Evolutionary conservation across 768 basidiomycete genomes (phyloP).

Genomic region (Podaxis sp.): DNA sequence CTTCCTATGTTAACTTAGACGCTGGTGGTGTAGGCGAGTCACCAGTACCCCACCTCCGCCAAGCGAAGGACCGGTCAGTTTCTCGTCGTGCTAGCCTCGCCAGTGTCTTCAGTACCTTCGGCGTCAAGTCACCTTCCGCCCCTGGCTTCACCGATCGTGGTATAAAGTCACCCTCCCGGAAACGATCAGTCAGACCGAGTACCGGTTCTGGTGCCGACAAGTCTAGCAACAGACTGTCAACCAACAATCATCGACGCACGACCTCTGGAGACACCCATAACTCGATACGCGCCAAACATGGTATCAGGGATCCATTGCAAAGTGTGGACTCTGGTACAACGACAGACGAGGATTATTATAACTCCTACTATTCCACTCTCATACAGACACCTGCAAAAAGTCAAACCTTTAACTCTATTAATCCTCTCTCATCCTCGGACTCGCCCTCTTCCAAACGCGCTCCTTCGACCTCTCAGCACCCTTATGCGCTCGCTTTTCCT

Average conservation of each 20-base stretch:
- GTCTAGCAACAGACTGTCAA: not conserved
- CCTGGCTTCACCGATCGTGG: not conserved
- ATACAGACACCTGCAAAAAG: conserved; percentile 19
- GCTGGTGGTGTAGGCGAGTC: conserved; percentile 68
- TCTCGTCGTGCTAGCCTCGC: conserved; percentile 51
- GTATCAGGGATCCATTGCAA: conserved; percentile 16
- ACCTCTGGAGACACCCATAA: conserved; percentile 7
- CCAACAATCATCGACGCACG: conserved; percentile 8
- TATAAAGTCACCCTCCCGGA: not conserved
- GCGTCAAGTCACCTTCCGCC: conserved; percentile 22
- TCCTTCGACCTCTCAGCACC: conserved; percentile 38
- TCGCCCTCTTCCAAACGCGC: conserved; percentile 22
- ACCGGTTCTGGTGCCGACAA: not conserved
- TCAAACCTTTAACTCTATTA: conserved; percentile 11
- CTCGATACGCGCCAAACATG: not conserved
- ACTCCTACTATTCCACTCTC: conserved; percentile 49
- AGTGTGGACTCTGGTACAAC: conserved; percentile 19
- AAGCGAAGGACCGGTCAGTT: conserved; percentile 25
- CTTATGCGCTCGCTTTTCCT: conserved; percentile 49
- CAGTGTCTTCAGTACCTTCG: conserved; percentile 50
- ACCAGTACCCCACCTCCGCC: conserved; percentile 42
- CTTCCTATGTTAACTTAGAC: conserved; percentile 46
- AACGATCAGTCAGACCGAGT: not conserved
- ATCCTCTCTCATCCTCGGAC: conserved; percentile 18
- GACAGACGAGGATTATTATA: conserved; percentile 47